These are phyloP conservation scores for Lindgomyces ingoldianus DNA, from an alignment of 495 filamentous ascomycete genomes.

Conservation along the genomic window DNA sequence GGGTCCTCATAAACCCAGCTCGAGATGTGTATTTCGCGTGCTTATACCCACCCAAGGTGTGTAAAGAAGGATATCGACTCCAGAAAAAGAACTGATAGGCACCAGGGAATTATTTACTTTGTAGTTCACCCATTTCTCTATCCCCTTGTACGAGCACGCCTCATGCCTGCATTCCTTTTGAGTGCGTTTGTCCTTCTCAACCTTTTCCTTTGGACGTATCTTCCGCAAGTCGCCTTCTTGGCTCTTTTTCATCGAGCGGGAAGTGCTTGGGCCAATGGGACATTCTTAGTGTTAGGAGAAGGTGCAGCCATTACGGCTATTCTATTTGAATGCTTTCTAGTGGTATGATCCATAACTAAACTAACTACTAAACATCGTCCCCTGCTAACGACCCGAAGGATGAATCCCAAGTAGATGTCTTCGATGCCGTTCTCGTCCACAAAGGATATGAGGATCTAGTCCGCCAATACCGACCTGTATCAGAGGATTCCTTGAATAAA, in stretches of 20 bases:
- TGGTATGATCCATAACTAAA: too few relatives aligned
- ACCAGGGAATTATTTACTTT: constrained; percentile 63
- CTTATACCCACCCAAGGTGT: constrained; percentile 59
- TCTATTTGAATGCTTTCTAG: constrained; percentile 69
- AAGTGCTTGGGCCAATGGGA: constrained; percentile 63
- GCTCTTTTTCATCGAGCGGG: constrained; percentile 59
- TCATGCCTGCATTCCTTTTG: constrained; percentile 60
- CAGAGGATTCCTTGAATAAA: constrained; percentile 53
- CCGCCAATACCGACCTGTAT: constrained; percentile 55
- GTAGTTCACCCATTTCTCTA: constrained; percentile 62
- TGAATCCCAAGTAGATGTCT: constrained; percentile 67
- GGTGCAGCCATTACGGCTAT: constrained; percentile 60
- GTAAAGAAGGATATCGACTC: not conserved
- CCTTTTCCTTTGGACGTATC: constrained; percentile 63
- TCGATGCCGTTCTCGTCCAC: constrained; percentile 63
- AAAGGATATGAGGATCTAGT: constrained; percentile 62
- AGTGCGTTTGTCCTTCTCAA: constrained; percentile 61
- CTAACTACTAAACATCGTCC: too few relatives aligned
- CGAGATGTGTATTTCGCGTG: constrained; percentile 41
- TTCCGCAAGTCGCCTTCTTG: constrained; percentile 64
- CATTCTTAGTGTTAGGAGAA: constrained; percentile 67
- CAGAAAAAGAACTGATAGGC: not conserved
- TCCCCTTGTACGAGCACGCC: constrained; percentile 60
- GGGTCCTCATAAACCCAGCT: constrained; percentile 13
- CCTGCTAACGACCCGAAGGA: constrained; percentile 43